Evolutionary conservation across 768 basidiomycete genomes (phyloP).

Genomic region (Kwoniella heveanensis): DNA sequence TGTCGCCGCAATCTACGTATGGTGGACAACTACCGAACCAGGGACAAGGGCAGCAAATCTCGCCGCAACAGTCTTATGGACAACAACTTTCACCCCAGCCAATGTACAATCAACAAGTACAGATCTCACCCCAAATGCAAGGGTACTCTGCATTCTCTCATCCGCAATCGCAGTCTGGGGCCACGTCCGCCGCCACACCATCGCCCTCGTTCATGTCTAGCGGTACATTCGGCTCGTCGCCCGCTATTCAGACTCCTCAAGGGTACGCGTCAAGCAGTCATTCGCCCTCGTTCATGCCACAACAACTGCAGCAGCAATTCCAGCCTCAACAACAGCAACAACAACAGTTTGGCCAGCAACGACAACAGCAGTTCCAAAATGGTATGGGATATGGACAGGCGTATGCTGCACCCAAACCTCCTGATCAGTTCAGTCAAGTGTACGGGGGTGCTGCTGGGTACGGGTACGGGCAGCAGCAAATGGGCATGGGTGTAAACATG

Average conservation of each 20-base stretch:
- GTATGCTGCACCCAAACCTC: neutral
- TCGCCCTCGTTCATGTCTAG: constrained; percentile 2
- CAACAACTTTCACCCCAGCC: neutral
- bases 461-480: neutral
- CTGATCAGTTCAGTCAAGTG: neutral
- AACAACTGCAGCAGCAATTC: constrained; percentile 10
- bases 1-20: neutral
- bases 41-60: neutral
- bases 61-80: no score
- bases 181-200: neutral
- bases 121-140: constrained; percentile 1
- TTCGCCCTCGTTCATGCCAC: constrained; percentile 5
- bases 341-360: neutral
- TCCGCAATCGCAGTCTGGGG: neutral
- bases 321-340: neutral
- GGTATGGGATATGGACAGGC: neutral
- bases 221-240: constrained; percentile 2
- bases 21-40: neutral
- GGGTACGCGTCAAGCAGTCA: neutral
- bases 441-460: neutral
- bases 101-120: neutral
- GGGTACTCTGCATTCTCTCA: neutral
- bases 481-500: neutral
- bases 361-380: neutral
- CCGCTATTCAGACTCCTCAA: neutral